Conservation (phyloP, 139 green algal species). For the Spirogloea muscicola region DNA sequence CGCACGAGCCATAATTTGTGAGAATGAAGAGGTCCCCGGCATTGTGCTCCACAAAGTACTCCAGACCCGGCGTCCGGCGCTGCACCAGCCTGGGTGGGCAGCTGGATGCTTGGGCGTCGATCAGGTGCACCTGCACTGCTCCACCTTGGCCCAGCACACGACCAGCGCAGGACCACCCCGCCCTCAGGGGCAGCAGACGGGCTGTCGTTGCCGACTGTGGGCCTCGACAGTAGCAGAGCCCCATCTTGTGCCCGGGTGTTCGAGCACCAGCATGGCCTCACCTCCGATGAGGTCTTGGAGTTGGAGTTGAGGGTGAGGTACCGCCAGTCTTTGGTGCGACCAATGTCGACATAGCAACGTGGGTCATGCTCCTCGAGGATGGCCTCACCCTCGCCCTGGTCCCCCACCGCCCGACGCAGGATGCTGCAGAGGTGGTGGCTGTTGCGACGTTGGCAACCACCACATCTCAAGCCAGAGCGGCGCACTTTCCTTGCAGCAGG, state of each 20-base stretch:
- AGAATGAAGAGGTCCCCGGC: background rate
- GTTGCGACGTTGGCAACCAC: too few species aligned
- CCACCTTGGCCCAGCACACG: too few species aligned
- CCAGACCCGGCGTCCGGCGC: background rate
- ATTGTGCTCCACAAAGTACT: conserved; percentile 17
- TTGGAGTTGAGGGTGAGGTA: conserved; percentile 34
- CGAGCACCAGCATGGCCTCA: background rate
- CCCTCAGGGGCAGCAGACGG: too few species aligned
- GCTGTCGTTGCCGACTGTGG: too few species aligned
- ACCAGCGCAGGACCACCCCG: too few species aligned
- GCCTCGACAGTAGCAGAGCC: too few species aligned
- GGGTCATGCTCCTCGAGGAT: conserved; percentile 11
- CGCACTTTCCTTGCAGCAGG: too few species aligned
- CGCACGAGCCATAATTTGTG: background rate
- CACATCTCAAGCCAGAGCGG: too few species aligned
- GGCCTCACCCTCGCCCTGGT: conserved; percentile 16
- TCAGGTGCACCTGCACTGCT: background rate
- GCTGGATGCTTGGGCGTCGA: background rate
- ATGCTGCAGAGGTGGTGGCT: background rate
- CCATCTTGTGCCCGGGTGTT: too few species aligned
- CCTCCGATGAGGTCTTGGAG: conserved; percentile 38
- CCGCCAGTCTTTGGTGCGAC: conserved; percentile 38
- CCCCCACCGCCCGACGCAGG: background rate
- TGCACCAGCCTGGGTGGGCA: background rate
- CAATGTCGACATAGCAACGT: conserved; percentile 19